Evolutionary conservation across 163 green algal species (phyloP).

Genomic region (Prototheca wickerhamii): DNA sequence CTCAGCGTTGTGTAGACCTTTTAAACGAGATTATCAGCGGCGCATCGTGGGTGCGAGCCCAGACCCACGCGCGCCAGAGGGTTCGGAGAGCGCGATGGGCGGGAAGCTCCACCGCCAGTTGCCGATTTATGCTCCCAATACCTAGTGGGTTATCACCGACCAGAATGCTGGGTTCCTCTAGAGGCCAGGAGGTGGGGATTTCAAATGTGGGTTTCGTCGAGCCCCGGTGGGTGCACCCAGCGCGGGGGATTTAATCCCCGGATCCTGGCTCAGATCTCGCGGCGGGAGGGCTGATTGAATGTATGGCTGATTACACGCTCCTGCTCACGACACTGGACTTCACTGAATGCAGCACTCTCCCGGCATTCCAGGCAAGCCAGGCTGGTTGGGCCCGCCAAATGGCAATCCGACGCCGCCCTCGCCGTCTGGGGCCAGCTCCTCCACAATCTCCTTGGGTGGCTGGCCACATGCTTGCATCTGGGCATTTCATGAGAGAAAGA

Average conservation of each 20-base stretch:
- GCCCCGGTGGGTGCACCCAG: no score
- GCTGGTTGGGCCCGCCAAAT: conserved; percentile 16
- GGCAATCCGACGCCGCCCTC: not conserved
- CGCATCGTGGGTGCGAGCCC: not conserved
- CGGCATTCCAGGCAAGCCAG: not conserved
- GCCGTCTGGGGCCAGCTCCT: conserved; percentile 56
- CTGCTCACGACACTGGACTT: no score
- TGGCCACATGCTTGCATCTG: conserved; percentile 79
- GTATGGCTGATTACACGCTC: no score
- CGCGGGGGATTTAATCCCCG: not conserved
- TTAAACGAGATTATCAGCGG: not conserved
- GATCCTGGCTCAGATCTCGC: no score
- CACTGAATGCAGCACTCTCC: not conserved
- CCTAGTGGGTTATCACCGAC: not conserved
- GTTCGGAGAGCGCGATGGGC: not conserved
- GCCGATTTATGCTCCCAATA: not conserved
- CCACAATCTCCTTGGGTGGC: conserved; percentile 74
- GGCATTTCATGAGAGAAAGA: not conserved
- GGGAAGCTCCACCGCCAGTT: not conserved
- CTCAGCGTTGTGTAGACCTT: not conserved
- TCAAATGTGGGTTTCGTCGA: not conserved
- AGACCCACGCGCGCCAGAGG: not conserved
- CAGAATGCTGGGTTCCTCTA: not conserved
- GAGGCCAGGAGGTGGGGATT: not conserved
- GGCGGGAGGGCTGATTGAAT: not conserved